Base-by-base conservation (phyloP, 495 filamentous ascomycete species). In the Talaromyces liani region DNA sequence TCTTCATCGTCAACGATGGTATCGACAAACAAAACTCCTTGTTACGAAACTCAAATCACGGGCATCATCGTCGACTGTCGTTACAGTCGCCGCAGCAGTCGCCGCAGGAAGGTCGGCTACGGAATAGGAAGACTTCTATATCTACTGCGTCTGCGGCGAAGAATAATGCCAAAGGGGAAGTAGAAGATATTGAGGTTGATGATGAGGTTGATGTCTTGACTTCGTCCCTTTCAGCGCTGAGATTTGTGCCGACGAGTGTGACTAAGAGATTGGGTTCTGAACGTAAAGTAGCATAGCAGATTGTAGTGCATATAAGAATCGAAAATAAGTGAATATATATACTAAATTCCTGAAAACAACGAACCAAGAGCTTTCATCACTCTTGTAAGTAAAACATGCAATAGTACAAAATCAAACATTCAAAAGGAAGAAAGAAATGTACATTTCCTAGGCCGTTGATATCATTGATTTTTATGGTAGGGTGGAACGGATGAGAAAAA, bases 21-120 rank as follows among this genome's bases (percentile, higher is more conserved):
- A 89, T 97, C 56, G 94, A 97, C 68, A 87, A 87, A 51, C 83
- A 90, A 55, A 87, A 78, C 24, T 94, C 92, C 6, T 81, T 98
- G 75, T 75, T 98, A 6, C 77, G 82, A 22, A 72, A 80, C 69
- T 66, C 70, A 71, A 55, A 81, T 78, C 54, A 80, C 73, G 49
- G 81, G 83, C 47, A 76, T 51, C 10, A 47, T 61, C 25, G 58
- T 16, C 64, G 59, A 12, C 36, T 33, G 1, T 72, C 74, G 14
- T 61, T 70, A 20, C 10, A 41, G 14, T 41, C 36, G 36, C 8
- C 53, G 18, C 73, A 71, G 45, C 36, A 61, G 3, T 74, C 72
- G 8, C 66, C 66, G 41, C 66, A 73, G n/a, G 77, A 76, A 60
- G 76, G 75, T n/a, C 69, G 75, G 47, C 62, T 76, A 54, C 66